A percentile compares a stretch with the other conserved stretches of the same genome.
These are phyloP conservation scores for Corylus americana DNA, from an alignment of 306 rosid genomes.

Conservation along the genomic window DNA sequence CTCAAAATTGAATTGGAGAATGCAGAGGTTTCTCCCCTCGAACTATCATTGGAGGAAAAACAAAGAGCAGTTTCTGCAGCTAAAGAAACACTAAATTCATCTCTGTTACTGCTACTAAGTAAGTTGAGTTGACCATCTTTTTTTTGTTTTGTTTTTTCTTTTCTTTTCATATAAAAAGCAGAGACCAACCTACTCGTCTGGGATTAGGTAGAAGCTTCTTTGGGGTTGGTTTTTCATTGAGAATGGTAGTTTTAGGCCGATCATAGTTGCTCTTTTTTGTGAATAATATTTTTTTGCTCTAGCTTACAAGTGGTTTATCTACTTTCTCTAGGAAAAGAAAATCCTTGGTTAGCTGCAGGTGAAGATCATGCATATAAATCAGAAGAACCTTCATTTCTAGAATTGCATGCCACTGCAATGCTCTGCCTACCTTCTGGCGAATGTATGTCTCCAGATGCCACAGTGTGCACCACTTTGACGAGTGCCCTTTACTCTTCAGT, in stretches of 20 bases:
- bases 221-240: background rate
- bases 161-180: background rate
- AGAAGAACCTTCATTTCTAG: conserved; percentile 66
- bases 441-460: conserved; percentile 86
- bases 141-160: no score
- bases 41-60: conserved; percentile 81
- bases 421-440: conserved; percentile 95
- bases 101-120: conserved; percentile 75
- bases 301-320: conserved; percentile 18
- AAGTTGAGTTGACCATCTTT: conserved; percentile 40
- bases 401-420: conserved; percentile 89
- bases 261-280: background rate
- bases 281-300: background rate
- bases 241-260: background rate
- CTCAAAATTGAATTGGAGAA: conserved; percentile 84
- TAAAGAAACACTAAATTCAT: conserved; percentile 72
- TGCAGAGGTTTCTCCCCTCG: conserved; percentile 58
- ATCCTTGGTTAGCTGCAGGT: conserved; percentile 64
- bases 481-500: conserved; percentile 84
- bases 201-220: conserved; percentile 8
- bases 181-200: conserved; percentile 13
- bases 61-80: conserved; percentile 70
- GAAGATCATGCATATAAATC: conserved; percentile 49
- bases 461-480: conserved; percentile 72
- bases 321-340: conserved; percentile 62